phyloP scores from a whole-genome alignment of 1,139 yeast species.

The Candida smagusa region DNA sequence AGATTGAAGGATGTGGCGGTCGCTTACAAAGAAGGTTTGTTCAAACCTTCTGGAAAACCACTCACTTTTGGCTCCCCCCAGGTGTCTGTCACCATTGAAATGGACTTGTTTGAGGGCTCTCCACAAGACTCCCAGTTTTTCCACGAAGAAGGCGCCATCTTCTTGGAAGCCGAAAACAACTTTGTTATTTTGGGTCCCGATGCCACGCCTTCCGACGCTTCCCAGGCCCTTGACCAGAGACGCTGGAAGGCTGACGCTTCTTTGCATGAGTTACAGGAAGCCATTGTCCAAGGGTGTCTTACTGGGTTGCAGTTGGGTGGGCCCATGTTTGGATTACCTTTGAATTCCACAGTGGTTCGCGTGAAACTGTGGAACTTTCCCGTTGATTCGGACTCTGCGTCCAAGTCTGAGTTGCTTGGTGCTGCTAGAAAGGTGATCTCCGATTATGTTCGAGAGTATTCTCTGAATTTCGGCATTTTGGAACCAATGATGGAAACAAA shows the following conservation, averaged over 20 bases:
- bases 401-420: constrained; percentile 25
- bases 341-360: constrained; percentile 59
- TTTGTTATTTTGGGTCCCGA: constrained; percentile 28
- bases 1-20: constrained; percentile 82
- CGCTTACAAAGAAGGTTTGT: constrained; percentile 77
- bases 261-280: constrained; percentile 50
- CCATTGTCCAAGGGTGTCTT: constrained; percentile 55
- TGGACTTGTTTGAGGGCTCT: constrained; percentile 54
- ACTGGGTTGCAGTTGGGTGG: constrained; percentile 84
- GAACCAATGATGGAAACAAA: constrained; percentile 86
- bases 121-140: constrained; percentile 31
- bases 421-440: constrained; percentile 30
- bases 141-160: constrained; percentile 39
- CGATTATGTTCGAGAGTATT: constrained; percentile 33
- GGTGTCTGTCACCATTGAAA: constrained; percentile 32
- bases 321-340: constrained; percentile 56
- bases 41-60: constrained; percentile 13
- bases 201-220: constrained; percentile 28
- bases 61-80: constrained; percentile 2
- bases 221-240: constrained; percentile 28
- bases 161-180: constrained; percentile 36
- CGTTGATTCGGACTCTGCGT: constrained; percentile 30
- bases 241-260: constrained; percentile 52
- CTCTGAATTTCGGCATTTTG: constrained; percentile 47
- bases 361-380: constrained; percentile 55